A percentile compares a stretch with the other conserved stretches of the same genome.
These are phyloP conservation scores for Galeopsis tetrahit DNA, from an alignment of 257 asterid genomes.

Conservation along the genomic window DNA sequence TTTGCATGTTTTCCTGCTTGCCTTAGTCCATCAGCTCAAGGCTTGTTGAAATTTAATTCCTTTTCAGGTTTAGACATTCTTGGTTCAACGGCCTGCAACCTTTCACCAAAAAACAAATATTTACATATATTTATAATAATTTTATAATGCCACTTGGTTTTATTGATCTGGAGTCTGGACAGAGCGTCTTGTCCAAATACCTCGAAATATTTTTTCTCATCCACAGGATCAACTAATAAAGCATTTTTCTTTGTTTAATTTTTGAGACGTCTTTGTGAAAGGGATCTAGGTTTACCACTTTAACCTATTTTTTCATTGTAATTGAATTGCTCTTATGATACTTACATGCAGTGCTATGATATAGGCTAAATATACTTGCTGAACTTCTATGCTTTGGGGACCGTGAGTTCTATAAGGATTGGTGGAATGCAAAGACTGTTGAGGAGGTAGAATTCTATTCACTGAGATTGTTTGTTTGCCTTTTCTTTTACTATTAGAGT, in stretches of 20 bases:
- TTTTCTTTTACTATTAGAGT: neutral
- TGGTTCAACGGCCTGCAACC: neutral
- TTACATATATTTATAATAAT: no score
- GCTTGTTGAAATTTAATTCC: no score
- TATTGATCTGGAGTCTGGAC: slow-evolving; percentile 13
- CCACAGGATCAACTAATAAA: neutral
- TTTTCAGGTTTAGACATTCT: neutral
- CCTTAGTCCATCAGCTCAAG: neutral
- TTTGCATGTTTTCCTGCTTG: neutral
- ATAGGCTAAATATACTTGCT: slow-evolving; percentile 96
- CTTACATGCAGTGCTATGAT: slow-evolving; percentile 51
- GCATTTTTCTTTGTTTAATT: neutral
- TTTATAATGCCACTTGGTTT: neutral
- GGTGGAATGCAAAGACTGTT: slow-evolving; percentile 99
- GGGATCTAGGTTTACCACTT: slow-evolving; percentile 26
- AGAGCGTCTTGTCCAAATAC: slow-evolving; percentile 9
- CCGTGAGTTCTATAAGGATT: slow-evolving; percentile 98
- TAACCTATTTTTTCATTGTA: slow-evolving; percentile 18
- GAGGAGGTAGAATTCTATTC: slow-evolving; percentile 71
- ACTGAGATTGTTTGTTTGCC: neutral
- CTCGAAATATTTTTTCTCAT: neutral
- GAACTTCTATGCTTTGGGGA: slow-evolving; percentile 94
- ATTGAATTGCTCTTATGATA: slow-evolving; percentile 39
- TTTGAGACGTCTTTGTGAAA: slow-evolving; percentile 23
- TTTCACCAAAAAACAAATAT: neutral